phyloP scores from a whole-genome alignment of 2,329 filamentous ascomycete species.

The Aureobasidium sp. region DNA sequence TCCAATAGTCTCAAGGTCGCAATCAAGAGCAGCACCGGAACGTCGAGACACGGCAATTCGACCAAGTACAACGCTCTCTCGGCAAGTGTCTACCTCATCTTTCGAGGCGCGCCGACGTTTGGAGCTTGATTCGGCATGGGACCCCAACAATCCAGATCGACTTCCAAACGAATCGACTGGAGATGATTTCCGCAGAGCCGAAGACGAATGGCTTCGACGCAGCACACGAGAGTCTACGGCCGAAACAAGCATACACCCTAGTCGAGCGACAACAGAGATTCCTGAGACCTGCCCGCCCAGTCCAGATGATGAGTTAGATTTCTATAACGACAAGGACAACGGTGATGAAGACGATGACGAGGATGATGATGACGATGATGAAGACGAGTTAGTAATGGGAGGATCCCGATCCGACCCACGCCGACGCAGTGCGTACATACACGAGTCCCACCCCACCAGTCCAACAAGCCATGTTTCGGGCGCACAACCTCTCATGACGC shows the following conservation, averaged over 20 bases:
- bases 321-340: constrained; percentile 18
- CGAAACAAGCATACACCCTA: constrained; percentile 22
- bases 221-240: constrained; percentile 30
- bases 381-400: not conserved
- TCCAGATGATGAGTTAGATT: constrained; percentile 41
- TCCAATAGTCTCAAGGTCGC: constrained; percentile 22
- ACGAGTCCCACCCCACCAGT: constrained; percentile 29
- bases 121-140: constrained; percentile 19
- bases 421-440: not conserved
- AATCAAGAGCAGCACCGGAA: constrained; percentile 17
- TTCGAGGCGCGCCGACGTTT: constrained; percentile 20
- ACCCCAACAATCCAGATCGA: constrained; percentile 18
- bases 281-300: constrained; percentile 37
- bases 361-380: not conserved
- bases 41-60: constrained; percentile 20
- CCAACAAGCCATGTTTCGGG: constrained; percentile 27
- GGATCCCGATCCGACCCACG: not conserved
- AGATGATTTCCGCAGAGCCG: constrained; percentile 28
- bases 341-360: constrained; percentile 1
- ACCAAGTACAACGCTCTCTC: constrained; percentile 20
- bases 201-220: constrained; percentile 29
- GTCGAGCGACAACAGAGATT: constrained; percentile 23
- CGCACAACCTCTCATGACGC: constrained; percentile 16
- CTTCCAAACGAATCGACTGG: constrained; percentile 26
- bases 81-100: constrained; percentile 19